Percentiles rank a stretch among this genome's conserved stretches.
Conservation (phyloP, 192 early-diverging fungal genomes). For the Coemansia erecta region DNA sequence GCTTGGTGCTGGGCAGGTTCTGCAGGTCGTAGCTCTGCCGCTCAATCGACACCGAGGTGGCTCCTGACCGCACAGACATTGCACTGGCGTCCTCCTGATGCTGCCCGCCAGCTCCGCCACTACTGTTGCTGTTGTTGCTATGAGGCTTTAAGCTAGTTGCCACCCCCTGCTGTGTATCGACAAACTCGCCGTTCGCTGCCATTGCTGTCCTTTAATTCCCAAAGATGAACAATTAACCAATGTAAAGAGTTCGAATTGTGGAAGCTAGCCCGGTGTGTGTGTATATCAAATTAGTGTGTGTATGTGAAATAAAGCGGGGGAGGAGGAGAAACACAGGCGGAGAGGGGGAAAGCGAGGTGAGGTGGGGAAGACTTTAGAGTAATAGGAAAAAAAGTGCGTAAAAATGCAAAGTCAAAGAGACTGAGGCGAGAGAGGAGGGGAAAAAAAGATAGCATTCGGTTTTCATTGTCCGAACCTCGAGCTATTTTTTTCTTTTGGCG, state of each 20-base stretch:
- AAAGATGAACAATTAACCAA: too few relatives aligned
- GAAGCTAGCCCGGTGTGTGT: too few relatives aligned
- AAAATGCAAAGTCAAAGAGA: not conserved
- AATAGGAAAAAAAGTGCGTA: not conserved
- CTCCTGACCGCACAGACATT: conserved; percentile 12
- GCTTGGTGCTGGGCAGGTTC: conserved; percentile 14
- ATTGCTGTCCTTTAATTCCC: not conserved
- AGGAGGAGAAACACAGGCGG: too few relatives aligned
- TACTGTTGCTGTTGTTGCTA: too few relatives aligned
- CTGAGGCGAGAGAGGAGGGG: too few relatives aligned
- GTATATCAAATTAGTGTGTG: too few relatives aligned
- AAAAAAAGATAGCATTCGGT: conserved; percentile 3
- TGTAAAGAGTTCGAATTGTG: too few relatives aligned
- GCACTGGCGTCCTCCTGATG: conserved; percentile 10
- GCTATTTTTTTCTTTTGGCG: too few relatives aligned
- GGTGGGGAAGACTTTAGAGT: not conserved
- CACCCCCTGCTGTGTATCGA: not conserved
- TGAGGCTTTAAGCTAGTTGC: not conserved
- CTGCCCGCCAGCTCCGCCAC: conserved; percentile 2
- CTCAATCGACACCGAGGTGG: conserved; percentile 19
- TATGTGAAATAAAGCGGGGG: too few relatives aligned
- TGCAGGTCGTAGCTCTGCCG: conserved; percentile 23
- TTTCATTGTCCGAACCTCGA: not conserved
- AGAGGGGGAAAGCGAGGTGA: not conserved
- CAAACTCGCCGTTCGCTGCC: conserved; percentile 5